Base-by-base conservation (phyloP, 106 monocot genomes). In the Acorus calamus region DNA sequence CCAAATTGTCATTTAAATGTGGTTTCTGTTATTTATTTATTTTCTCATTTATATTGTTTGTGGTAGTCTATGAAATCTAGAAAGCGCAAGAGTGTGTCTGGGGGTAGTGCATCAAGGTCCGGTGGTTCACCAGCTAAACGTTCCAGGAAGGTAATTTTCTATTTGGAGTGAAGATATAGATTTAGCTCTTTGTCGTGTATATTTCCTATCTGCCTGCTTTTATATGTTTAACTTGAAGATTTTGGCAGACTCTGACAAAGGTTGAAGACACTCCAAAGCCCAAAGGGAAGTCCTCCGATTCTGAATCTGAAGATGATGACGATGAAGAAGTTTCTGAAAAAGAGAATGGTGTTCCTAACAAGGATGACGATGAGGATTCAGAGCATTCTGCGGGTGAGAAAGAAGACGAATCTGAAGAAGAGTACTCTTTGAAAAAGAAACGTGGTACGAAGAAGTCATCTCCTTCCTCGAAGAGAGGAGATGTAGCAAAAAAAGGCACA, bases 81-180 rank as follows among this genome's bases (percentile, higher is more conserved):
- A 54, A 92, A 92, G 66, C 81, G 92, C 4, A 85, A 83, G 68
- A 80, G 88, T 14, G 59, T 57, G 44, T 8, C 67, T 50, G 64
- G 73, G 59, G 86, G 78, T 69, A 82, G 76, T 72, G 49, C 68
- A 59, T 76, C 81, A 45, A 91, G 64, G 60, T 70, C 60, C 44
- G 52, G 41, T 12, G 74, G 43, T 7, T 59, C 50, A 11, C 69
- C 70, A n/a, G 45, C 44, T 0, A 81, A 77, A 42, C 65, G 11
- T 10, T 80, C 82, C 52, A 81, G 62, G n/a, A 88, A 71, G 85
- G 85, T 88, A 66, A 55, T 41, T 28, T 1, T 28, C 28, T 28
- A 28, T 28, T 28, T 28, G 28, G 28, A 28, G 28, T 28, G 28
- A 28, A 28, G 28, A 28, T 28, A 28, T 28, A 28, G 28, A 28